These are phyloP conservation scores for Bruguiera hainesii DNA, from an alignment of 441 rosid genomes.

Conservation along the genomic window DNA sequence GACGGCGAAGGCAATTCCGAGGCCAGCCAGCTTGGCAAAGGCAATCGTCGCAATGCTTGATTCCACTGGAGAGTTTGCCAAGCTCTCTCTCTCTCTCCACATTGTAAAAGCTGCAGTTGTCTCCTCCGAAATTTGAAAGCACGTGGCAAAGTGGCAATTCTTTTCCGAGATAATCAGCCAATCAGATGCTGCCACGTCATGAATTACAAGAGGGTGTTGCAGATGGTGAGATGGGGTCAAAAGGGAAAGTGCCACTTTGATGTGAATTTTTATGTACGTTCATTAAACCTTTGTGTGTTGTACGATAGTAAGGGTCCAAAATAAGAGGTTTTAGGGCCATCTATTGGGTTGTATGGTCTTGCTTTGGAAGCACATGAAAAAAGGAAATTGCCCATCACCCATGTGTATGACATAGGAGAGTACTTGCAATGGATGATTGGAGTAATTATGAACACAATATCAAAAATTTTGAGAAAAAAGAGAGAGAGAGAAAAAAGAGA, in stretches of 20 bases:
- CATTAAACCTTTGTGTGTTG: neutral
- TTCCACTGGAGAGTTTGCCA: neutral
- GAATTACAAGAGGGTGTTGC: neutral
- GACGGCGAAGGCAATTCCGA: conserved; percentile 29
- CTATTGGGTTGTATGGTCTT: conserved; percentile 16
- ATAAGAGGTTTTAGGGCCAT: neutral
- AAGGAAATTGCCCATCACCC: conserved; percentile 3
- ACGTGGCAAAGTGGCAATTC: conserved; percentile 4
- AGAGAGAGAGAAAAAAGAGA: too few species aligned
- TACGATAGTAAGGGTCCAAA: neutral
- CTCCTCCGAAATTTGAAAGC: neutral
- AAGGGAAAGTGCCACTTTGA: conserved; percentile 11
- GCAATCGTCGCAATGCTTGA: conserved; percentile 22
- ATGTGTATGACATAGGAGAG: neutral
- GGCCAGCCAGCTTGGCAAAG: conserved; percentile 10
- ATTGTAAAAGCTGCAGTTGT: neutral
- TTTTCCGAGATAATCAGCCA: neutral
- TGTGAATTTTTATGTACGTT: neutral
- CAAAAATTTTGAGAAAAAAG: neutral
- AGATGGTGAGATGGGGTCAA: neutral
- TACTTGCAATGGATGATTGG: conserved; percentile 13
- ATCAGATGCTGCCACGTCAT: neutral
- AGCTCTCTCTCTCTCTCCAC: neutral
- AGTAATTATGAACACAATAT: conserved; percentile 14
- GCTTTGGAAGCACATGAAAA: conserved; percentile 14